Conservation (phyloP, 495 filamentous ascomycete species). For the Daldinia concentrica region DNA sequence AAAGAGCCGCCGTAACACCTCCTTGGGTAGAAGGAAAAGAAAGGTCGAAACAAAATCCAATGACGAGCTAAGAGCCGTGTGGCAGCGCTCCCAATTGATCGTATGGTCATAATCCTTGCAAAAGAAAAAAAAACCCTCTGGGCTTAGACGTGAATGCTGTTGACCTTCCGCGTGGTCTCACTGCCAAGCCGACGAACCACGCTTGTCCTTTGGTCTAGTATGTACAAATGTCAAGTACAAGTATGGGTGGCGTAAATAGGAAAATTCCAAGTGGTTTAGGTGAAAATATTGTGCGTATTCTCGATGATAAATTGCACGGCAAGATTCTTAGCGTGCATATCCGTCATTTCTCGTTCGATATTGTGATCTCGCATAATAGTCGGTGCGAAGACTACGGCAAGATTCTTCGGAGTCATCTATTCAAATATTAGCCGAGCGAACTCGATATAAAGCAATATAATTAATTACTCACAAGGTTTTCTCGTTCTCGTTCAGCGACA, state of each 20-base stretch:
- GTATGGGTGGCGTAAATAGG: slow-evolving; percentile 7
- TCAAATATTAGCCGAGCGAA: slow-evolving; percentile 29
- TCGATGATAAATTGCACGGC: slow-evolving; percentile 92
- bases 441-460: background rate
- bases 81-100: slow-evolving; percentile 12
- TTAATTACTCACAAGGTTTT: slow-evolving; percentile 71
- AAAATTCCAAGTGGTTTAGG: slow-evolving; percentile 22
- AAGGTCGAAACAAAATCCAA: slow-evolving; percentile 39
- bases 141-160: slow-evolving; percentile 23
- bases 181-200: slow-evolving; percentile 3
- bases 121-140: slow-evolving; percentile 25
- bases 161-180: slow-evolving; percentile 13
- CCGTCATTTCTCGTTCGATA: slow-evolving; percentile 92
- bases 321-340: slow-evolving; percentile 90
- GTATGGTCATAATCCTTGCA: slow-evolving; percentile 32
- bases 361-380: slow-evolving; percentile 93
- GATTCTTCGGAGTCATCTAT: slow-evolving; percentile 90
- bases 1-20: slow-evolving; percentile 41
- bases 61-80: slow-evolving; percentile 6
- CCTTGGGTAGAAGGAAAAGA: slow-evolving; percentile 38
- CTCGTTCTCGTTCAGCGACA: slow-evolving; percentile 80
- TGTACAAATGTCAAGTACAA: slow-evolving; percentile 36
- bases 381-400: slow-evolving; percentile 97
- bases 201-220: slow-evolving; percentile 20
- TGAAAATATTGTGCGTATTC: slow-evolving; percentile 82